These are phyloP conservation scores for Amphicarpaea edgeworthii DNA, from an alignment of 306 rosid genomes.

Conservation along the genomic window DNA sequence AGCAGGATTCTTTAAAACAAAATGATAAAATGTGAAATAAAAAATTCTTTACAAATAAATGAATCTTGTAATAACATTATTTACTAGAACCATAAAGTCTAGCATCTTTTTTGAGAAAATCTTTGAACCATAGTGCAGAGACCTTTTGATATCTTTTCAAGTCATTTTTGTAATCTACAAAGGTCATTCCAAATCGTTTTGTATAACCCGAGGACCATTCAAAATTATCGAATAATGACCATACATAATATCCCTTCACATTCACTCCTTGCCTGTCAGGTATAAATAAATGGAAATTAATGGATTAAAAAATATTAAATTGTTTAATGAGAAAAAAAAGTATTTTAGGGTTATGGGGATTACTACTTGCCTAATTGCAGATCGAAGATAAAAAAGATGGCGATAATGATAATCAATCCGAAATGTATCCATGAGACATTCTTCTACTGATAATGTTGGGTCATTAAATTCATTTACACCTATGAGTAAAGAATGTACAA, in stretches of 20 bases:
- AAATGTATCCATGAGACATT: slow-evolving; percentile 50
- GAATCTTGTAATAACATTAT: too few species aligned
- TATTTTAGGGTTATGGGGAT: background rate
- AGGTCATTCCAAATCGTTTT: slow-evolving; percentile 53
- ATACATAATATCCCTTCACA: slow-evolving; percentile 53
- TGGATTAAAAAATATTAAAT: background rate
- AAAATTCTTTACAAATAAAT: too few species aligned
- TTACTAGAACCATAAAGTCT: background rate
- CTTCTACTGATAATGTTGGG: slow-evolving; percentile 40
- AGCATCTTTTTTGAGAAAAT: slow-evolving; percentile 10
- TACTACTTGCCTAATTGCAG: slow-evolving; percentile 52
- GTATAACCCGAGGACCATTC: slow-evolving; percentile 60
- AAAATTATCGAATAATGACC: slow-evolving; percentile 34
- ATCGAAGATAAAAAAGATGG: slow-evolving; percentile 1
- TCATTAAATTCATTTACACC: slow-evolving; percentile 57
- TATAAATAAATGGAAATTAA: background rate
- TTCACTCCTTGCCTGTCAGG: slow-evolving; percentile 48
- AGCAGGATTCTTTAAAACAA: background rate
- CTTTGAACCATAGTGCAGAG: slow-evolving; percentile 51
- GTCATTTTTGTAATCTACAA: slow-evolving; percentile 51
- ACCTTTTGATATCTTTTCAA: slow-evolving; percentile 39
- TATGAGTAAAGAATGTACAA: background rate
- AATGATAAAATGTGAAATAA: too few species aligned
- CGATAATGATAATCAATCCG: slow-evolving; percentile 50
- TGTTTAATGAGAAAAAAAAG: background rate